A percentile compares a stretch with the other conserved stretches of the same genome.
Evolutionary conservation across 345 rosid genomes (phyloP).

Genomic region (rapeseed (Brassica napus)): DNA sequence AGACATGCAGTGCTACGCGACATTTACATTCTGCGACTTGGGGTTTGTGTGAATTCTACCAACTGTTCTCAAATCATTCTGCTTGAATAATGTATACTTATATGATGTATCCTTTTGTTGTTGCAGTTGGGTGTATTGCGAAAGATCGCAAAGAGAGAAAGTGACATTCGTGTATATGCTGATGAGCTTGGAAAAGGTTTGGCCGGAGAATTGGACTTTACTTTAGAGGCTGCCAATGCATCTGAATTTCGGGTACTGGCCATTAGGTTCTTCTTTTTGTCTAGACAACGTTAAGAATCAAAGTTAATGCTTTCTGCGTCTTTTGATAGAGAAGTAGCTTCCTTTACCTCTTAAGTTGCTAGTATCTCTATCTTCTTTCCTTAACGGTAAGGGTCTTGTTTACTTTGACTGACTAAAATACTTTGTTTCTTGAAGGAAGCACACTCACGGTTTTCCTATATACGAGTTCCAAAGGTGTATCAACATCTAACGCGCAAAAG

Average conservation of each 20-base stretch:
- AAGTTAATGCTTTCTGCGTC: constrained; percentile 2
- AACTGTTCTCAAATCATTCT: constrained; percentile 1
- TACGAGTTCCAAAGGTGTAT: constrained; percentile 70
- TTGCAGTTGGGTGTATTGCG: constrained; percentile 81
- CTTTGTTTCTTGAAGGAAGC: constrained; percentile 62
- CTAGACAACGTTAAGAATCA: constrained; percentile 4
- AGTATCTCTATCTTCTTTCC: neutral
- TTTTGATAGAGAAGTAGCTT: constrained; percentile 4
- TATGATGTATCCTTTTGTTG: constrained; percentile 28
- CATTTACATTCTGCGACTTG: constrained; percentile 81
- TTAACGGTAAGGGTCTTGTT: neutral
- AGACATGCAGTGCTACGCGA: constrained; percentile 84
- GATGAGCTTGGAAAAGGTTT: constrained; percentile 97
- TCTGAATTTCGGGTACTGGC: constrained; percentile 67
- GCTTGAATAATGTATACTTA: constrained; percentile 24
- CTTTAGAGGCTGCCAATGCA: constrained; percentile 87
- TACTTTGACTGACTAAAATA: constrained; percentile 31
- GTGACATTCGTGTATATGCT: constrained; percentile 83
- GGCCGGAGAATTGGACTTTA: constrained; percentile 89
- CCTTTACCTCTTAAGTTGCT: neutral
- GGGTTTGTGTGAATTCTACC: constrained; percentile 55
- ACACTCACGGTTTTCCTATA: constrained; percentile 66
- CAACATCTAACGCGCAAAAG: constrained; percentile 66
- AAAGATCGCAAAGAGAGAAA: constrained; percentile 84
- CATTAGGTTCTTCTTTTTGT: constrained; percentile 3